Conservation (phyloP, 2,329 filamentous ascomycete species). For the Botryotinia globosa region DNA sequence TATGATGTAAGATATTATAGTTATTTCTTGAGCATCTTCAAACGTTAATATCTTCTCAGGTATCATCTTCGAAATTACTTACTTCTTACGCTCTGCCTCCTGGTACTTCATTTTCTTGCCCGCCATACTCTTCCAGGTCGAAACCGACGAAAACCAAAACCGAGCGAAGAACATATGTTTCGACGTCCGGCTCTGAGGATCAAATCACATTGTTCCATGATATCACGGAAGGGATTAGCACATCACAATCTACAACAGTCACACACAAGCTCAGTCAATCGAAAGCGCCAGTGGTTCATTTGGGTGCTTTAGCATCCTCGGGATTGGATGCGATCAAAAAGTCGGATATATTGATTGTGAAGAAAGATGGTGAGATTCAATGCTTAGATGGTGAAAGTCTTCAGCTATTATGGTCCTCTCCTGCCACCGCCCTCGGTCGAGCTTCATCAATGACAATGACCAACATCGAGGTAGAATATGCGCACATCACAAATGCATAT, state of each 20-base stretch:
- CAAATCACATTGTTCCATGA: constrained; percentile 61
- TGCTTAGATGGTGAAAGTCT: constrained; percentile 58
- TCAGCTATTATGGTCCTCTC: constrained; percentile 48
- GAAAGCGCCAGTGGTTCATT: constrained; percentile 43
- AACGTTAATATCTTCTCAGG: constrained; percentile 42
- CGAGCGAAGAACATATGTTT: constrained; percentile 59
- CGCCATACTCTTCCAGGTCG: constrained; percentile 56
- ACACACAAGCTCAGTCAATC: constrained; percentile 44
- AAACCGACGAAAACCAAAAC: constrained; percentile 46
- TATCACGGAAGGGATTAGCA: constrained; percentile 49
- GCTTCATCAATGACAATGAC: constrained; percentile 40
- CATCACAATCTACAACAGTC: constrained; percentile 51
- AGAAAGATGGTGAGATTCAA: constrained; percentile 58
- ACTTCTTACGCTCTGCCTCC: constrained; percentile 67
- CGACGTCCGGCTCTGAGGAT: constrained; percentile 47
- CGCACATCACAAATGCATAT: constrained; percentile 36
- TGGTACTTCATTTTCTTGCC: constrained; percentile 61
- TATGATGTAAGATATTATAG: constrained; percentile 54
- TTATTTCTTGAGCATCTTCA: constrained; percentile 5
- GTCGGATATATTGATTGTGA: constrained; percentile 53
- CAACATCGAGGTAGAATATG: constrained; percentile 37
- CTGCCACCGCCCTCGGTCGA: constrained; percentile 38
- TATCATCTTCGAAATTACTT: constrained; percentile 58
- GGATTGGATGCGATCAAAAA: constrained; percentile 20
- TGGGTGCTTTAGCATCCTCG: constrained; percentile 39